phyloP scores from a whole-genome alignment of 495 filamentous ascomycete species.

The Talaromyces trachyspermus region DNA sequence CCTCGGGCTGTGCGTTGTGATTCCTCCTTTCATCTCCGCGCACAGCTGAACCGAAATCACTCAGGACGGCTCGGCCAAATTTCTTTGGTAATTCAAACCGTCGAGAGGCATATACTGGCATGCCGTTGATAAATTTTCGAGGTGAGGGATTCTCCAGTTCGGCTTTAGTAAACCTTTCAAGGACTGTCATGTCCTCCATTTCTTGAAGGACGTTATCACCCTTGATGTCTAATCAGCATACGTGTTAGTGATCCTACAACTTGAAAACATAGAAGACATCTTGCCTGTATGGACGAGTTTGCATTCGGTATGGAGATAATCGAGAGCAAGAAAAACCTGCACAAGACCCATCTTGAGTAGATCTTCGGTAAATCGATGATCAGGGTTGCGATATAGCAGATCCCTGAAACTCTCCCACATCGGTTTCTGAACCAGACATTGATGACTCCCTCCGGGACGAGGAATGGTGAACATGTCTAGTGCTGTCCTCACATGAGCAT shows the following conservation, averaged over 20 bases:
- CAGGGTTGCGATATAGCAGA: slow-evolving; percentile 24
- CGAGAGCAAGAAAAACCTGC: slow-evolving; percentile 32
- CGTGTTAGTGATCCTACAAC: slow-evolving; percentile 7
- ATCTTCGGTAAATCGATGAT: slow-evolving; percentile 24
- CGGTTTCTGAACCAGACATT: slow-evolving; percentile 30
- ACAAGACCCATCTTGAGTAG: slow-evolving; percentile 23
- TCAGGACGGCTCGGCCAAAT: slow-evolving; percentile 29
- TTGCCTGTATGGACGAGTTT: slow-evolving; percentile 42
- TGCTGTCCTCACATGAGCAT: slow-evolving; percentile 20
- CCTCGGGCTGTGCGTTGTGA: slow-evolving; percentile 29
- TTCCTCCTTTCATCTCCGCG: slow-evolving; percentile 33
- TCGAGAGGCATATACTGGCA: slow-evolving; percentile 29
- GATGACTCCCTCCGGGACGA: slow-evolving; percentile 21
- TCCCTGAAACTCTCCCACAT: slow-evolving; percentile 35
- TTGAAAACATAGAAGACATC: slow-evolving; percentile 10
- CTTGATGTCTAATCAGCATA: slow-evolving; percentile 32
- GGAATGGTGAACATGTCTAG: slow-evolving; percentile 27
- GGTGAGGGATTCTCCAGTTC: slow-evolving; percentile 27
- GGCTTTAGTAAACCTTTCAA: slow-evolving; percentile 26
- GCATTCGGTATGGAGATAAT: slow-evolving; percentile 40
- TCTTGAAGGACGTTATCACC: slow-evolving; percentile 35
- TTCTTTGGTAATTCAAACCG: slow-evolving; percentile 25
- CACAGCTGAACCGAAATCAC: slow-evolving; percentile 81
- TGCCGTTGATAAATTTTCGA: slow-evolving; percentile 26
- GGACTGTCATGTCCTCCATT: slow-evolving; percentile 30